Evolutionary conservation across 202 grass and related monocot species (phyloP).

Genomic region (Panicum hallii): DNA sequence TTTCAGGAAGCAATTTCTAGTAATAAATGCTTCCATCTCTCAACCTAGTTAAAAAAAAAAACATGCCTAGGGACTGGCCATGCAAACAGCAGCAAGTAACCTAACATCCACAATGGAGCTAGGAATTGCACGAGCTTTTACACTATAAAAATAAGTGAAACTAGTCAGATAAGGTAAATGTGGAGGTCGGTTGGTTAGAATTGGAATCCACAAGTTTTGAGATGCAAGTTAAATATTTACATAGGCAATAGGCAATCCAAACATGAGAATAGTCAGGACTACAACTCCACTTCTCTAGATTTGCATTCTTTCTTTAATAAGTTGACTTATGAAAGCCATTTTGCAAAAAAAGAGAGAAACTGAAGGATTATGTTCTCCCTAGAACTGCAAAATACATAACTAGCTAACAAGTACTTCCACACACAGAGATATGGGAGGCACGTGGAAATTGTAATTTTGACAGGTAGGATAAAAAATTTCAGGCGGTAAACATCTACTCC

Average conservation of each 20-base stretch:
- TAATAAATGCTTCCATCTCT: constrained; percentile 28
- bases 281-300: neutral
- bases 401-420: neutral
- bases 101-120: neutral
- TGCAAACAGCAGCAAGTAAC: constrained; percentile 12
- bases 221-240: constrained; percentile 1
- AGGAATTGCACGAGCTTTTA: constrained; percentile 14
- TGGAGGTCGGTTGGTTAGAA: neutral
- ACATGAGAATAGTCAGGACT: neutral
- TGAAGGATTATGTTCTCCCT: neutral
- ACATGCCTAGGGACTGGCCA: neutral
- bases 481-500: neutral
- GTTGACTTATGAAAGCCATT: neutral
- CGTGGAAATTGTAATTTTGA: neutral
- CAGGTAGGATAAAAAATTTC: constrained; percentile 6
- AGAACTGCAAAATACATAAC: neutral
- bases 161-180: constrained; percentile 7
- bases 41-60: neutral
- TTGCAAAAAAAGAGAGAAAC: neutral
- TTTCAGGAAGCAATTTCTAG: constrained; percentile 11
- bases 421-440: neutral
- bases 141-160: neutral
- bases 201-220: neutral
- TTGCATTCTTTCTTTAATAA: neutral
- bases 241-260: neutral